Percentiles rank a stretch among this genome's conserved stretches.
Conservation (phyloP, 1,284 basidiomycete genomes). For the Boletus hoseneyae region DNA sequence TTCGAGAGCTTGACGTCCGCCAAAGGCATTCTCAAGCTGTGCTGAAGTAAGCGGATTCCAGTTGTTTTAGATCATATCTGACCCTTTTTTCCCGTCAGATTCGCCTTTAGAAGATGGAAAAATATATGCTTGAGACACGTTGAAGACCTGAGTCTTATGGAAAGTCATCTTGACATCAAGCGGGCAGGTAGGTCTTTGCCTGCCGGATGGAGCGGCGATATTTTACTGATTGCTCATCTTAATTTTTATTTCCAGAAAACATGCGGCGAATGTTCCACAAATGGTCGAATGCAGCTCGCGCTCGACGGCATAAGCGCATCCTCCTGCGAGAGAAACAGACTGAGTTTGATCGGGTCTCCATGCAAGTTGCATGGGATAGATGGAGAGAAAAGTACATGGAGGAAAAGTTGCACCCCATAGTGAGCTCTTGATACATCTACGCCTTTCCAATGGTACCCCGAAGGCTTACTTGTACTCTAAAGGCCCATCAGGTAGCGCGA, state of each 20-base stretch:
- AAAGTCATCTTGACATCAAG: conserved; percentile 75
- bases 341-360: conserved; percentile 49
- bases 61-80: neutral
- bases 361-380: conserved; percentile 64
- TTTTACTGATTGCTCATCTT: neutral
- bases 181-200: conserved; percentile 52
- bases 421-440: conserved; percentile 34
- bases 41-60: conserved; percentile 41
- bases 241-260: conserved; percentile 44
- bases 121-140: conserved; percentile 54
- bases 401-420: conserved; percentile 59
- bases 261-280: conserved; percentile 64
- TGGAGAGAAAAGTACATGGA: conserved; percentile 71
- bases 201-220: conserved; percentile 2
- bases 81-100: conserved; percentile 34
- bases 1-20: conserved; percentile 60
- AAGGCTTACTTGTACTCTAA: conserved; percentile 8
- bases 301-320: conserved; percentile 53
- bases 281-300: conserved; percentile 62
- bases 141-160: conserved; percentile 71
- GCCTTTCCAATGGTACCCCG: conserved; percentile 1
- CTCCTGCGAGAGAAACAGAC: conserved; percentile 59
- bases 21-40: conserved; percentile 48
- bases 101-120: conserved; percentile 68
- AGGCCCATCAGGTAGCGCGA: conserved; percentile 61